Evolutionary conservation across 176 grass and related monocot species (phyloP).

Genomic region (Bothriochloa decipiens): DNA sequence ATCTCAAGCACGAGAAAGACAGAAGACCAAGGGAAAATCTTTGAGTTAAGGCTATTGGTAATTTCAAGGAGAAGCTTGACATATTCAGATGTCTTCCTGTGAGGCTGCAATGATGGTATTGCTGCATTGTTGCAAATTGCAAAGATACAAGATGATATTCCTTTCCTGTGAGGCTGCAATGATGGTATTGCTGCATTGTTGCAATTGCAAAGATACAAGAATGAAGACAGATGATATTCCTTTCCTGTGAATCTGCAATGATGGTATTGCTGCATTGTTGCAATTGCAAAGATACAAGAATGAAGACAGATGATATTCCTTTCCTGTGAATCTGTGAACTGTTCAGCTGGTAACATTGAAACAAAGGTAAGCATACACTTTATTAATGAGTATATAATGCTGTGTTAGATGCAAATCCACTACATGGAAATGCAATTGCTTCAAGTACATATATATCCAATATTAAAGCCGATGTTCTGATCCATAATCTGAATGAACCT

Average conservation of each 20-base stretch:
- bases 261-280: not conserved
- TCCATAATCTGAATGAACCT: conserved; percentile 13
- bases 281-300: not conserved
- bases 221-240: too few species aligned
- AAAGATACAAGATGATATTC: not conserved
- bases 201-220: too few species aligned
- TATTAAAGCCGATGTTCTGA: not conserved
- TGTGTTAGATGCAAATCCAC: not conserved
- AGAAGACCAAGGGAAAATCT: not conserved
- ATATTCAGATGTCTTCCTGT: not conserved
- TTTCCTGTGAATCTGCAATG: not conserved
- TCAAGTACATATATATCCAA: not conserved
- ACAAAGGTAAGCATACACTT: not conserved
- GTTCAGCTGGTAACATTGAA: not conserved
- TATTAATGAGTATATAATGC: not conserved
- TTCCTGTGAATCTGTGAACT: not conserved
- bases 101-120: not conserved
- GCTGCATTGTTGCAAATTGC: not conserved
- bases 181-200: too few species aligned
- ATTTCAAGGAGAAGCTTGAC: not conserved
- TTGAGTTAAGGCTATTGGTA: not conserved
- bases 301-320: not conserved
- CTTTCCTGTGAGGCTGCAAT: not conserved
- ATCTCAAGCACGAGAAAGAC: conserved; percentile 4
- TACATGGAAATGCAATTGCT: not conserved